Conservation (phyloP, 768 basidiomycete genomes). For the Thelephora aurantiotincta region DNA sequence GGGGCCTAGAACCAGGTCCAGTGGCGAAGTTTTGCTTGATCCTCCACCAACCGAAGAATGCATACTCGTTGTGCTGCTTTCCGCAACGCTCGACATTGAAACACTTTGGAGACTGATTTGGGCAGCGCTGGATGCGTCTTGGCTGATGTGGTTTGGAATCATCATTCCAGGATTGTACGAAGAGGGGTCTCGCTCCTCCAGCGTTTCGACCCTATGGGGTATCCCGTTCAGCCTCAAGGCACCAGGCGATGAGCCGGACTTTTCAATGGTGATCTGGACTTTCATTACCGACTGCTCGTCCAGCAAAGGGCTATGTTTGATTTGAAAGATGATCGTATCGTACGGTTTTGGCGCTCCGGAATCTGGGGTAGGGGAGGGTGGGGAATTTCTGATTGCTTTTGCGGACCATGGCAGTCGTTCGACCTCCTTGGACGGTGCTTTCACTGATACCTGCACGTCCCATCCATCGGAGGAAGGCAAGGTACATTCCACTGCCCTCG, state of each 20-base stretch:
- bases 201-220: slow-evolving; percentile 47
- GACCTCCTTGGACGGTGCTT: slow-evolving; percentile 58
- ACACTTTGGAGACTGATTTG: slow-evolving; percentile 55
- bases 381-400: slow-evolving; percentile 35
- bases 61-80: slow-evolving; percentile 10
- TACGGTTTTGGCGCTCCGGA: slow-evolving; percentile 22
- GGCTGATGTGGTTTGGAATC: slow-evolving; percentile 11
- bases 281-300: slow-evolving; percentile 71
- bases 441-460: slow-evolving; percentile 73
- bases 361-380: slow-evolving; percentile 18
- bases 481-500: slow-evolving; percentile 69
- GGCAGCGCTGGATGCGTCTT: slow-evolving; percentile 57
- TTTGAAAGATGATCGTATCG: slow-evolving; percentile 38
- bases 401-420: slow-evolving; percentile 65
- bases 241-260: slow-evolving; percentile 61
- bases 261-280: slow-evolving; percentile 67
- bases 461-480: slow-evolving; percentile 68
- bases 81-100: slow-evolving; percentile 35
- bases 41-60: neutral
- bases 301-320: slow-evolving; percentile 58
- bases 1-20: slow-evolving; percentile 6
- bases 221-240: slow-evolving; percentile 74
- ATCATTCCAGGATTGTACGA: slow-evolving; percentile 44
- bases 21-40: slow-evolving; percentile 12
- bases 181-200: slow-evolving; percentile 55